These are phyloP conservation scores for Baorangia bicolor DNA, from an alignment of 768 basidiomycete species.

Conservation along the genomic window DNA sequence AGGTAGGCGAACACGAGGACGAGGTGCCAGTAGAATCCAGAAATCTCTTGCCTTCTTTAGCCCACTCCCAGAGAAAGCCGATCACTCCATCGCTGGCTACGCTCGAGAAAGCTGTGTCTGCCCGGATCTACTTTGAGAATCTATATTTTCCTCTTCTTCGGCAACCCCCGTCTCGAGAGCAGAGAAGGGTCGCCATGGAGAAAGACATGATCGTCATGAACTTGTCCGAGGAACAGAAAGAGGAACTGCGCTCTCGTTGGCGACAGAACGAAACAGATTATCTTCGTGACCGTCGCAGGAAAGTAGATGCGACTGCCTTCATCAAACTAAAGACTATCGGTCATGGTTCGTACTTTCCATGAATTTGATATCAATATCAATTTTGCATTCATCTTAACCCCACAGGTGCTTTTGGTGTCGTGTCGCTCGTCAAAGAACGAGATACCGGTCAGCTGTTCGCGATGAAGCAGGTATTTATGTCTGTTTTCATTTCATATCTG, in stretches of 20 bases:
- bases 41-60: conserved; percentile 30
- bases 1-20: conserved; percentile 61
- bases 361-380: conserved; percentile 26
- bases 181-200: conserved; percentile 84
- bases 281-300: conserved; percentile 77
- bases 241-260: conserved; percentile 72
- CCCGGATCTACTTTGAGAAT: conserved; percentile 93
- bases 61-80: conserved; percentile 46
- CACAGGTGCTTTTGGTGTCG: conserved; percentile 92
- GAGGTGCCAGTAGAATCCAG: conserved; percentile 25
- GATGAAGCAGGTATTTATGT: conserved; percentile 84
- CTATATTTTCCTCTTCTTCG: conserved; percentile 84
- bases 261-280: conserved; percentile 87
- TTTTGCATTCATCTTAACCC: conserved; percentile 29
- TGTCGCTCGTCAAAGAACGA: conserved; percentile 85
- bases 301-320: conserved; percentile 84
- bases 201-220: conserved; percentile 77
- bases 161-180: conserved; percentile 82
- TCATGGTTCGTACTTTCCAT: conserved; percentile 58
- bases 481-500: conserved; percentile 27
- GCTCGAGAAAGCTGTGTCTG: conserved; percentile 89
- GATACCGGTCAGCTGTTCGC: conserved; percentile 80
- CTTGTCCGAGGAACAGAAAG: conserved; percentile 68
- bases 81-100: conserved; percentile 88
- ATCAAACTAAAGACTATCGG: conserved; percentile 91